Conservation (phyloP, 257 asterid species). For the Jaltomata sinuosa region DNA sequence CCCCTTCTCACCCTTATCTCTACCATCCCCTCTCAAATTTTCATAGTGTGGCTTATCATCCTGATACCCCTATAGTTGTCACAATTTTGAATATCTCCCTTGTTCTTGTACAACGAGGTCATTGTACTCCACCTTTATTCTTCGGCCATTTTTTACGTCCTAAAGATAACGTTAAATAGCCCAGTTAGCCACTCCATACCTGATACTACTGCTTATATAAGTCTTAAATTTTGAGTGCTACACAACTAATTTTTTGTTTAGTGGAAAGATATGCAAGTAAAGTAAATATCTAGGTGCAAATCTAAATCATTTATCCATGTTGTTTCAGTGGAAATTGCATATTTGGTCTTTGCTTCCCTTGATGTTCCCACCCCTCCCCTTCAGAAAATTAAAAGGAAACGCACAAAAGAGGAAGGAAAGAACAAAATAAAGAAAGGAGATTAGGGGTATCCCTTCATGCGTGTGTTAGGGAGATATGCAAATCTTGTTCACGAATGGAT, state of each 20-base stretch:
- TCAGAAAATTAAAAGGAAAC: background rate
- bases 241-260: background rate
- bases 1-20: background rate
- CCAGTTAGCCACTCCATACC: background rate
- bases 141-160: background rate
- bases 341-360: background rate
- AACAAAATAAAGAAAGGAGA: background rate
- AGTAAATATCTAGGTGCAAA: background rate
- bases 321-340: background rate
- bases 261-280: background rate
- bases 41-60: background rate
- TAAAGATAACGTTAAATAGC: background rate
- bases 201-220: background rate
- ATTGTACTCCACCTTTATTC: background rate
- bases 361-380: background rate
- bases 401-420: background rate
- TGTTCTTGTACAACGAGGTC: background rate
- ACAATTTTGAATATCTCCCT: background rate
- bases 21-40: background rate
- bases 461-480: background rate
- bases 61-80: background rate
- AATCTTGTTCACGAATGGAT: background rate
- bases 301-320: background rate
- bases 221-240: background rate
- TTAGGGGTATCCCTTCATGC: background rate